Evolutionary conservation across 305 asterid species (phyloP).

Genomic region (Fraxinus baroniana): DNA sequence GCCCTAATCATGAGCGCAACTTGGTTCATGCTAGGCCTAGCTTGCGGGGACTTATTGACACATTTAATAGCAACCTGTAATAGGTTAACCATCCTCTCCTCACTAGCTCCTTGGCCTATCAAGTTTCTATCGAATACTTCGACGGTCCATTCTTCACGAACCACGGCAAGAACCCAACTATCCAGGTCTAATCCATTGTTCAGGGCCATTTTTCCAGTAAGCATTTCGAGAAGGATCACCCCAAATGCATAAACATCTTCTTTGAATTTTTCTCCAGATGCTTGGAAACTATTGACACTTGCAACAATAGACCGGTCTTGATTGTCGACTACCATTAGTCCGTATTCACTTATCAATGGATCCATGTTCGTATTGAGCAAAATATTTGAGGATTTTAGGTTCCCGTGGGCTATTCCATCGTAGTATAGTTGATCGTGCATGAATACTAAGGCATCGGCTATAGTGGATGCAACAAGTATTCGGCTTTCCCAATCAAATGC

Average conservation of each 20-base stretch:
- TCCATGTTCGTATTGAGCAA: slow-evolving; percentile 55
- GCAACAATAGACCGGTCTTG: slow-evolving; percentile 24
- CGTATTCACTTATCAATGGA: slow-evolving; percentile 67
- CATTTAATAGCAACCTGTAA: slow-evolving; percentile 63
- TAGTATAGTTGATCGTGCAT: slow-evolving; percentile 56
- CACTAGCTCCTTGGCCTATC: slow-evolving; percentile 61
- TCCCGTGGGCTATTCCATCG: slow-evolving; percentile 68
- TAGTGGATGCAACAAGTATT: slow-evolving; percentile 44
- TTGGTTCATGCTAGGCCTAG: slow-evolving; percentile 57
- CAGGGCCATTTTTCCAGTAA: slow-evolving; percentile 56
- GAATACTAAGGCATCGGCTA: slow-evolving; percentile 58
- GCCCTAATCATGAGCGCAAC: slow-evolving; percentile 47
- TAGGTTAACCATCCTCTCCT: slow-evolving; percentile 67
- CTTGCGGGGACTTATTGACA: slow-evolving; percentile 36
- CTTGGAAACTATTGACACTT: slow-evolving; percentile 22
- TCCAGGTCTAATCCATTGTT: slow-evolving; percentile 62
- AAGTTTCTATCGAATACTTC: slow-evolving; percentile 68
- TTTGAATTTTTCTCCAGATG: slow-evolving; percentile 44
- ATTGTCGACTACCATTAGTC: slow-evolving; percentile 40
- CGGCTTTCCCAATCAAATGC: slow-evolving; percentile 58
- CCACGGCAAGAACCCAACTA: slow-evolving; percentile 64
- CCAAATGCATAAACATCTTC: slow-evolving; percentile 59
- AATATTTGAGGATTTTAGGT: slow-evolving; percentile 80
- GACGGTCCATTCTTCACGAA: slow-evolving; percentile 79
- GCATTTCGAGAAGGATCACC: slow-evolving; percentile 65